Conservation (phyloP, 2,329 filamentous ascomycete genomes). For the Penicillium sp. region DNA sequence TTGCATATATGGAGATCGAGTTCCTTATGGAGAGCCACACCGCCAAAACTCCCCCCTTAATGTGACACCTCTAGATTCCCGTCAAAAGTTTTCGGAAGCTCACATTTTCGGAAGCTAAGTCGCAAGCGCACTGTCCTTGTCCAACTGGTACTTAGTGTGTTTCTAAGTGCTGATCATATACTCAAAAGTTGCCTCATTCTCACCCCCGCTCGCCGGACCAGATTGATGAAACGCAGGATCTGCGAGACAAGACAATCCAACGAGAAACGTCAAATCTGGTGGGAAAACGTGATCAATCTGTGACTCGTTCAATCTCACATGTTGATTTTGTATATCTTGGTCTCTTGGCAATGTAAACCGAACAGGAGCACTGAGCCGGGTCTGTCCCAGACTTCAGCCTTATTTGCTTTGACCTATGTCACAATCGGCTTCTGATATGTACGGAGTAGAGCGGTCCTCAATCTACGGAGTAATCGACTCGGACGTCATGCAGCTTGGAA, state of each 20-base stretch:
- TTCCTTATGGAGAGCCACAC: neutral
- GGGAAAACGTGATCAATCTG: neutral
- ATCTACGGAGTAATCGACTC: neutral
- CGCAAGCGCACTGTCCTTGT: neutral
- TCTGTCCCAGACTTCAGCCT: neutral
- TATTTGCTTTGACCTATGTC: neutral
- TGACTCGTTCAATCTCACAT: neutral
- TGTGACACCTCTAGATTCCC: neutral
- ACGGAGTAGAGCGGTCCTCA: neutral
- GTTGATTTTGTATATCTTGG: neutral
- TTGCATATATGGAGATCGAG: neutral
- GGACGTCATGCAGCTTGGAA: constrained; percentile 9
- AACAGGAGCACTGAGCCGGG: neutral
- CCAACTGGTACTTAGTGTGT: neutral
- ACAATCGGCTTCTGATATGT: neutral
- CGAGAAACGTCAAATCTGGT: neutral
- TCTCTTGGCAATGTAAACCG: neutral
- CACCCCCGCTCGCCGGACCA: neutral
- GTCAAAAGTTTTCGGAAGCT: neutral
- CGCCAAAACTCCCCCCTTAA: neutral
- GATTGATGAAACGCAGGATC: neutral
- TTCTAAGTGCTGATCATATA: neutral
- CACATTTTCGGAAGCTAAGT: neutral
- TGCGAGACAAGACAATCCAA: neutral
- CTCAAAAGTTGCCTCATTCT: too few species aligned